A percentile compares a stretch with the other conserved stretches of the same genome.
These are phyloP conservation scores for Margaritispora aquatica DNA, from an alignment of 495 filamentous ascomycete genomes.

Conservation along the genomic window DNA sequence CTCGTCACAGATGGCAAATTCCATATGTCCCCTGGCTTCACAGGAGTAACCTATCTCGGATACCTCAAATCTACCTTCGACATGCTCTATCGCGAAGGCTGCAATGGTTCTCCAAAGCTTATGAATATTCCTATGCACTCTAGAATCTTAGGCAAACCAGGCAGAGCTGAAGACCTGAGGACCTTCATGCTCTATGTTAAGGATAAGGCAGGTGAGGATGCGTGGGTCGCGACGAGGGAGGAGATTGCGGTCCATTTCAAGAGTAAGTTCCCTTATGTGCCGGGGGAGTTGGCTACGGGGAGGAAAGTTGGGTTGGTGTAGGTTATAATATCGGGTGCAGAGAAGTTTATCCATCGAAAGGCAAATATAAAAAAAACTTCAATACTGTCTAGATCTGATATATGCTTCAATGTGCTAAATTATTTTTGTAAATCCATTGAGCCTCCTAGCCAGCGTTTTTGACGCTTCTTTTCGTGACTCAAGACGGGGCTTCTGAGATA, in stretches of 20 bases:
- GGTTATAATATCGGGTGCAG: too few relatives aligned
- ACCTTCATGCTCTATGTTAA: conserved; percentile 16
- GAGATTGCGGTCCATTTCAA: conserved; percentile 18
- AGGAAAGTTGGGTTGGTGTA: not conserved
- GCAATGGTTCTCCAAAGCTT: conserved; percentile 9
- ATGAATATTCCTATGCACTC: conserved; percentile 13
- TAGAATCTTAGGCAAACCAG: conserved; percentile 11
- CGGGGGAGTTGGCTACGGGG: conserved; percentile 9
- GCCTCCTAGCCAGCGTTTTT: too few relatives aligned
- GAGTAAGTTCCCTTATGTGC: conserved; percentile 12
- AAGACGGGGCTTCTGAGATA: too few relatives aligned
- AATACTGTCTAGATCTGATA: too few relatives aligned
- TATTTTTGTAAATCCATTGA: too few relatives aligned
- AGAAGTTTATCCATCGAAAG: too few relatives aligned
- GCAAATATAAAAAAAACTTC: too few relatives aligned
- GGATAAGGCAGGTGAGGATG: conserved; percentile 12
- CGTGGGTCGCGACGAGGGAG: conserved; percentile 17
- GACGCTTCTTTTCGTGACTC: too few relatives aligned
- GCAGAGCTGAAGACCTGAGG: conserved; percentile 7
- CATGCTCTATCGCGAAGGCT: conserved; percentile 15
- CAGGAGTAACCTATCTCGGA: conserved; percentile 1
- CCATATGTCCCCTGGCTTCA: conserved; percentile 13
- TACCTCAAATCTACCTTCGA: conserved; percentile 17
- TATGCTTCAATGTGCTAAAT: too few relatives aligned
- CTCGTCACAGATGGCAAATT: conserved; percentile 12